Conservation (phyloP, 139 green algal species). For the Mychonastes homosphaera region DNA sequence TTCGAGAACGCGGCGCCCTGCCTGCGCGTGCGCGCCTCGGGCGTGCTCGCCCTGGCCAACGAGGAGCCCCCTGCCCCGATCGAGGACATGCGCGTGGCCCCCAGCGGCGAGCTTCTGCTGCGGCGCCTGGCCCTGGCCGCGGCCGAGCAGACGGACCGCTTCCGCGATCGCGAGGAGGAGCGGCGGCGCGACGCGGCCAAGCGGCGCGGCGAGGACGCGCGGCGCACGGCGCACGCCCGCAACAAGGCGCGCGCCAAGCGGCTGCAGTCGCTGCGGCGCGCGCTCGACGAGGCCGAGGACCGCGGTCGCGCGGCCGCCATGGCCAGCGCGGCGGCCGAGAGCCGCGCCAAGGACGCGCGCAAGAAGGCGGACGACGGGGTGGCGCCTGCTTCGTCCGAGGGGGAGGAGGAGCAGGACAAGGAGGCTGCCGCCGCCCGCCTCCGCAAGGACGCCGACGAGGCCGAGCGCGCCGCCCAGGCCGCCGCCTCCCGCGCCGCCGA, state of each 20-base stretch:
- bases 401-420: too few relatives aligned
- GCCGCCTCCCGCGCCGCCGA: too few relatives aligned
- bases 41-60: constrained; percentile 40
- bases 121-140: neutral
- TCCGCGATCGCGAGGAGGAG: neutral
- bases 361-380: too few relatives aligned
- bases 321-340: too few relatives aligned
- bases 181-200: neutral
- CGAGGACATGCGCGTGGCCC: constrained; percentile 72
- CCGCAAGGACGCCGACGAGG: too few relatives aligned
- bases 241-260: neutral
- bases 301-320: too few relatives aligned
- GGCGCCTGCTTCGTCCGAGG: too few relatives aligned
- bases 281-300: constrained; percentile 20
- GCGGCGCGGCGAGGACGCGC: neutral
- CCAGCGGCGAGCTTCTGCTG: constrained; percentile 28
- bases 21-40: constrained; percentile 47
- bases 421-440: too few relatives aligned
- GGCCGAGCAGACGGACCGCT: too few relatives aligned
- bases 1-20: constrained; percentile 56
- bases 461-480: too few relatives aligned
- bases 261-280: constrained; percentile 15
- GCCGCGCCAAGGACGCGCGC: too few relatives aligned
- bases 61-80: constrained; percentile 53
- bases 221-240: neutral